These are phyloP conservation scores for Fusarium caatingaense DNA, from an alignment of 2,329 filamentous ascomycete species.

Conservation along the genomic window DNA sequence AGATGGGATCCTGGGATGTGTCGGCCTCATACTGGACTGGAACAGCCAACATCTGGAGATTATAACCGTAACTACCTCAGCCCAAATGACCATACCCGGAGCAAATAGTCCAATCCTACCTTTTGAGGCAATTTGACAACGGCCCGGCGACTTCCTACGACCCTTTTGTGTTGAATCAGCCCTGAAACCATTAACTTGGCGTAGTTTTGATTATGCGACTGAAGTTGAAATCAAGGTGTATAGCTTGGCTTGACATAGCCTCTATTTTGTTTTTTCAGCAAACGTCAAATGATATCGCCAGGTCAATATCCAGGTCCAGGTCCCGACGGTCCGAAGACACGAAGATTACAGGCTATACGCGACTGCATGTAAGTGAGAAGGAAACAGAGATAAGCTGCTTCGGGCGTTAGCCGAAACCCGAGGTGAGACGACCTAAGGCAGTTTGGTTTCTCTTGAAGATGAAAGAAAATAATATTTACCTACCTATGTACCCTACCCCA, in stretches of 20 bases:
- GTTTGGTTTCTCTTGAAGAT: neutral
- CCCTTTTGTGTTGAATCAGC: neutral
- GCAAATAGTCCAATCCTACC: constrained; percentile 22
- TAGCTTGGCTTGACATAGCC: neutral
- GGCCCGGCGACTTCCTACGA: neutral
- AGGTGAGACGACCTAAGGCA: neutral
- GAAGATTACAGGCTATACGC: constrained; percentile 4
- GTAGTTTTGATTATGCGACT: neutral
- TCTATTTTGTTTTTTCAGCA: neutral
- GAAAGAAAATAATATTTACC: neutral
- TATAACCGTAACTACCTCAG: neutral
- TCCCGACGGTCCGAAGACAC: constrained; percentile 17
- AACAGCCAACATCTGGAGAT: constrained; percentile 6
- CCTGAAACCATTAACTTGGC: neutral
- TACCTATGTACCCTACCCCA: constrained; percentile 32
- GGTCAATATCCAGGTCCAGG: neutral
- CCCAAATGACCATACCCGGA: constrained; percentile 6
- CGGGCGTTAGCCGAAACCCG: constrained; percentile 43
- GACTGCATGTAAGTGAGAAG: neutral
- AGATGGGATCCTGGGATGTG: constrained; percentile 19
- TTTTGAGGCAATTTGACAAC: neutral
- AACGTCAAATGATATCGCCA: neutral
- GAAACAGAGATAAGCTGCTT: constrained; percentile 16
- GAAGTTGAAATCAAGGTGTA: neutral
- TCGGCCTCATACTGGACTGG: neutral